Evolutionary conservation across 805 yeast genomes (phyloP).

Genomic region (Myxozyma kluyveri): DNA sequence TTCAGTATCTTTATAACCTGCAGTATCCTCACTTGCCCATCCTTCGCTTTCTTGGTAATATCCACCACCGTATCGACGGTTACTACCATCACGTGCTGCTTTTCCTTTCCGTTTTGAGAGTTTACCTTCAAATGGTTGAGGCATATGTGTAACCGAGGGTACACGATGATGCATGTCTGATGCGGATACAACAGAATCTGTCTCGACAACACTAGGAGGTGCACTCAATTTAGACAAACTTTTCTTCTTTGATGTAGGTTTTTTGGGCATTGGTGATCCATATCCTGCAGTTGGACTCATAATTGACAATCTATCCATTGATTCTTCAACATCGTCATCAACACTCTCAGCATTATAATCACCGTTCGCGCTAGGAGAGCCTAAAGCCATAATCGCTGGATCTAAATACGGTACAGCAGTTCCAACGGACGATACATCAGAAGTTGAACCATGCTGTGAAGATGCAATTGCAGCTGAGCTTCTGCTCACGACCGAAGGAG

Average conservation of each 20-base stretch:
- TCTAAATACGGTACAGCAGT: not conserved
- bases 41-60: constrained; percentile 29
- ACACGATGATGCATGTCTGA: constrained; percentile 7
- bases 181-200: not conserved
- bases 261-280: not conserved
- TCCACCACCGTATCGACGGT: constrained; percentile 18
- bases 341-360: not conserved
- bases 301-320: not conserved
- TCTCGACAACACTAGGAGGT: not conserved
- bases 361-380: not conserved
- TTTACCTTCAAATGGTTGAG: constrained; percentile 15
- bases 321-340: constrained; percentile 1
- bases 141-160: constrained; percentile 19
- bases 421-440: constrained; percentile 2
- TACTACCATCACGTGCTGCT: constrained; percentile 24
- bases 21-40: constrained; percentile 37
- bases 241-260: not conserved
- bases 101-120: not conserved
- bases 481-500: constrained; percentile 28
- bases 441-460: not conserved
- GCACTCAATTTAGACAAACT: not conserved
- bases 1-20: constrained; percentile 55
- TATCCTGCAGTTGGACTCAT: not conserved
- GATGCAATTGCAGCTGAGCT: not conserved
- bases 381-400: not conserved